Conservation (phyloP, 1,284 basidiomycete species). For the Prillingera fragicola region DNA sequence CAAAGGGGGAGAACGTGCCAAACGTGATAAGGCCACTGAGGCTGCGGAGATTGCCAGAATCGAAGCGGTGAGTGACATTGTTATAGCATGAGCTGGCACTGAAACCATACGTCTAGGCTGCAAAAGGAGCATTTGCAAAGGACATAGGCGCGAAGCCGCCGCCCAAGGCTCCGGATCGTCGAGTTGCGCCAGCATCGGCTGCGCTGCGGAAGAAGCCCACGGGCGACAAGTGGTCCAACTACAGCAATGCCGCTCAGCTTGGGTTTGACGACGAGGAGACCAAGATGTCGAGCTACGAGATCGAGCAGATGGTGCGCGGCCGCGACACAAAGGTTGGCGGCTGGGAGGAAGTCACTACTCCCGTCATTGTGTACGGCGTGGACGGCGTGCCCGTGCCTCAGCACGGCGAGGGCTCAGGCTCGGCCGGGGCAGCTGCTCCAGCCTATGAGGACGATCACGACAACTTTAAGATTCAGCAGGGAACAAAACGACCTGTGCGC, state of each 20-base stretch:
- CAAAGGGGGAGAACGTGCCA: constrained; percentile 82
- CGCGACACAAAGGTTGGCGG: constrained; percentile 69
- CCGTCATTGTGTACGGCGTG: background rate
- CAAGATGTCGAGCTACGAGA: constrained; percentile 48
- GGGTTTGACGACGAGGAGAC: constrained; percentile 68
- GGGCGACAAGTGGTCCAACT: constrained; percentile 71
- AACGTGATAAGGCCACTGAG: constrained; percentile 80
- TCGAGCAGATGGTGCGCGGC: constrained; percentile 57
- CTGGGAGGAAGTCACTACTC: constrained; percentile 67
- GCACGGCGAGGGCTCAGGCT: background rate
- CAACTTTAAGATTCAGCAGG: constrained; percentile 29
- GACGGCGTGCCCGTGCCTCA: constrained; percentile 1
- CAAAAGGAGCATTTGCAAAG: constrained; percentile 15
- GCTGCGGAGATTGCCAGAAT: constrained; percentile 78
- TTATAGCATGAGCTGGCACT: background rate
- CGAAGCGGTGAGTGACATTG: constrained; percentile 60
- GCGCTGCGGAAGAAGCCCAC: constrained; percentile 27
- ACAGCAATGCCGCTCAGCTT: constrained; percentile 75
- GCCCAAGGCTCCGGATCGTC: background rate
- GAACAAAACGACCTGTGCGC: constrained; percentile 23
- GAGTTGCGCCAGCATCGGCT: background rate
- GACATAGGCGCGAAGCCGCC: background rate
- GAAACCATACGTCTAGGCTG: constrained; percentile 30
- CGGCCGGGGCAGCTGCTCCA: constrained; percentile 19
- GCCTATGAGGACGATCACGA: constrained; percentile 30